Evolutionary conservation across 108 stramenopile species (phyloP), one percentile per base, ranked within the genome.

Genomic region (Stephanodiscus minutulus): DNA sequence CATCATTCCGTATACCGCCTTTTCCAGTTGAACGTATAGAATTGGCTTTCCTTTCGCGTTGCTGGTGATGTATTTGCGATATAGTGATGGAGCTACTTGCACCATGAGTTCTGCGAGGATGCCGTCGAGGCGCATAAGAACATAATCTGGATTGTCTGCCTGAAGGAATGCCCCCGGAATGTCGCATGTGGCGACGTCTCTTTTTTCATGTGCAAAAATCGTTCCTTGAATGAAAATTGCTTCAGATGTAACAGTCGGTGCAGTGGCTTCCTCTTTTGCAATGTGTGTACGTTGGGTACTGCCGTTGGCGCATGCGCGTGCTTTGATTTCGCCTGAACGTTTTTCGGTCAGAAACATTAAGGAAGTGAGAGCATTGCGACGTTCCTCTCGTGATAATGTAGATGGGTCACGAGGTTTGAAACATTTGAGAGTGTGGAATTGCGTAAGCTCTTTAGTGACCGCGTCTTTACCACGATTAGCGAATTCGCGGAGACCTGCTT

Each of bases 1-100:
- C 12, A 82, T 12, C 37, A 55, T 73, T 27, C 85, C 82, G 22
- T 82, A 79, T 1, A 82, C 35, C 29, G 81, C 75, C 41, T 82
- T 85, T 22, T 72, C n/a, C 22, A 55, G 29, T 36, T 61, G 21
- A 5, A 74, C 70, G 29, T 71, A 80, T 11, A 85, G 66, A 5
- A 68, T 43, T 28, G 66, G 66, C 13, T 75, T 48, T 4, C 79
- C 75, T 13, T 50, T 28, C 24, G 75, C 70, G n/a, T 57, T n/a
- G 9, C 12, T 59, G 5, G 64, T 57, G 8, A 77, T 46, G 44
- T 35, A 64, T 39, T 55, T 71, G 12, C 50, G 53, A 29, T 74
- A 81, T 18, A 68, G 18, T n/a, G 72, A 13, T 4, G n/a, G 70
- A 64, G 72, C 72, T 2, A 58, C 52, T 25, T 50, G 24, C 17